phyloP scores from a whole-genome alignment of 2,329 filamentous ascomycete genomes.

The Rachicladosporium sp. region DNA sequence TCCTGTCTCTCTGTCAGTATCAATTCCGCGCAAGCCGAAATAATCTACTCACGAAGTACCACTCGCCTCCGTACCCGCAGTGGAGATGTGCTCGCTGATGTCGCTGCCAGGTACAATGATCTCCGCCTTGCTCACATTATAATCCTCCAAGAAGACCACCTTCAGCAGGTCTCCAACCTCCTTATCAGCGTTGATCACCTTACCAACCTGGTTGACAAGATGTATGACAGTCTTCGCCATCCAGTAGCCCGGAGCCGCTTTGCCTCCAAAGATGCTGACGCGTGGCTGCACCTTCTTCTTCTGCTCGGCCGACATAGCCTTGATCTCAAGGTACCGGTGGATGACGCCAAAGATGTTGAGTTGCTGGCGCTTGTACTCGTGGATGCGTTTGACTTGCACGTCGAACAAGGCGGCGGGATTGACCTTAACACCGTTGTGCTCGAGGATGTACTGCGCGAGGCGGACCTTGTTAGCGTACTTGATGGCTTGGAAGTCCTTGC shows the following conservation, averaged over 20 bases:
- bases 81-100: slow-evolving; percentile 96
- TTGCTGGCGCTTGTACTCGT: slow-evolving; percentile 98
- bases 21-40: neutral
- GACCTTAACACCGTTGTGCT: slow-evolving; percentile 64
- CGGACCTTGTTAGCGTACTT: slow-evolving; percentile 93
- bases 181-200: slow-evolving; percentile 80
- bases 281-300: slow-evolving; percentile 79
- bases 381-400: slow-evolving; percentile 96
- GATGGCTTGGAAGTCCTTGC: slow-evolving; percentile 90
- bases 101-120: slow-evolving; percentile 91
- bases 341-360: slow-evolving; percentile 98
- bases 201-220: slow-evolving; percentile 81
- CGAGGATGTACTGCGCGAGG: slow-evolving; percentile 82
- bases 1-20: slow-evolving; percentile 28
- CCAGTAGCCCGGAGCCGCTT: slow-evolving; percentile 97
- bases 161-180: slow-evolving; percentile 92
- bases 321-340: slow-evolving; percentile 81
- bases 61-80: slow-evolving; percentile 77
- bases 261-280: slow-evolving; percentile 93
- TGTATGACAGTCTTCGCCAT: slow-evolving; percentile 97
- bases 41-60: slow-evolving; percentile 53
- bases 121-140: slow-evolving; percentile 99
- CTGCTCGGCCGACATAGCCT: slow-evolving; percentile 70
- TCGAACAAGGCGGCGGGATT: slow-evolving; percentile 86
- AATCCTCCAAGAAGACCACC: slow-evolving; percentile 94